Conservation (phyloP, 108 stramenopile genomes). For the Fistulifera solaris region DNA sequence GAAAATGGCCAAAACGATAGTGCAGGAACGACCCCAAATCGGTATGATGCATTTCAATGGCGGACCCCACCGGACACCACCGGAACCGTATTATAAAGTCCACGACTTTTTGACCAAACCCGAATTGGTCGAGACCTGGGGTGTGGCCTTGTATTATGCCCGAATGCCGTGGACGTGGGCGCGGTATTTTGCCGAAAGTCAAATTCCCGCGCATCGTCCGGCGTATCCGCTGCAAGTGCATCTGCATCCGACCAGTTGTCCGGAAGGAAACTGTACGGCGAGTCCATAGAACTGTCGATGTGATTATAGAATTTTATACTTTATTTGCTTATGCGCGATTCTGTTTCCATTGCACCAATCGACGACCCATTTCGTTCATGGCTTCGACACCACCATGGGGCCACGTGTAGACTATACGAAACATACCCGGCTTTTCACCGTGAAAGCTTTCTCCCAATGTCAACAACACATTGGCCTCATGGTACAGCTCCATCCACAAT, state of each 20-base stretch:
- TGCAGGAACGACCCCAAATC: conserved; percentile 5
- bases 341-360: conserved; percentile 14
- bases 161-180: conserved; percentile 8
- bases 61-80: conserved; percentile 2
- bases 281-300: too few relatives aligned
- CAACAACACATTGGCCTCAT: conserved; percentile 8
- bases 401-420: conserved; percentile 16
- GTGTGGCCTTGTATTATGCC: conserved; percentile 3
- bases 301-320: too few relatives aligned
- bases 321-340: too few relatives aligned
- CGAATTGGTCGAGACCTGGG: not conserved
- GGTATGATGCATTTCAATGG: conserved; percentile 29
- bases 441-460: conserved; percentile 11
- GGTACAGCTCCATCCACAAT: conserved; percentile 15
- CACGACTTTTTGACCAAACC: conserved; percentile 2
- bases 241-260: too few relatives aligned
- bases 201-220: not conserved
- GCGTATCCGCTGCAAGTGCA: too few relatives aligned
- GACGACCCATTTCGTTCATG: conserved; percentile 12
- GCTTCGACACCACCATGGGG: conserved; percentile 12
- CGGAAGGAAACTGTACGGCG: too few relatives aligned
- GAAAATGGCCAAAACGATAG: not conserved
- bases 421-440: conserved; percentile 11
- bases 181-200: conserved; percentile 1
- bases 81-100: conserved; percentile 9